Base-by-base conservation (phyloP, 495 filamentous ascomycete genomes). In the Hypoxylon cercidicola region DNA sequence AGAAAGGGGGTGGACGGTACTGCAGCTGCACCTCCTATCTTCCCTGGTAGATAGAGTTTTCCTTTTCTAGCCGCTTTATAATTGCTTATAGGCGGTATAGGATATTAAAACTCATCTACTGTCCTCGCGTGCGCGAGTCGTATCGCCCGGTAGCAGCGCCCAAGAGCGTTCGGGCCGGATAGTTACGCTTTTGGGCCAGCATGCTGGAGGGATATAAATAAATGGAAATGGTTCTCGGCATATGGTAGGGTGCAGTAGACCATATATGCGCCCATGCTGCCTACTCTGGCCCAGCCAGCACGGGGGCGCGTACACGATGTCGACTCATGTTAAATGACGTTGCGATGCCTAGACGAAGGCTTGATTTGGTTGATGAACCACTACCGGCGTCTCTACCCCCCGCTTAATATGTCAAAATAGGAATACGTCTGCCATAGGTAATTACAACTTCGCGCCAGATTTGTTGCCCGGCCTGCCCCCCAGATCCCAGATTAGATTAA, bases 381-480 rank as follows among this genome's bases (percentile, higher is more conserved):
- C 54, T 68, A 68, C 64, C 64, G 64, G 62, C n/a, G 39, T 21
- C 15, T 57, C n/a, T 45, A 28, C 37, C 53, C 64, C 64, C 64
- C 64, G 58, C 64, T 68, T 62, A 68, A 68, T 68, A 68, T 68
- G 64, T 68, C 64, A 50, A 28, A 68, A 58, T 48, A 62, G 64
- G 64, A 55, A 59, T 61, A 35, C 13, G 34, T 62, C 58, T 35
- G 54, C 16, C 20, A 57, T 44, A 68, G 59, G 19, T 54, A 68
- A 68, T 68, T 68, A 59, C 48, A 32, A 59, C 64, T 18, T 68
- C 59, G 37, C 54, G 55, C 37, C 49, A 55, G 59, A 68, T 68
- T 68, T 68, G 64, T 44, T 48, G 59, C 53, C 58, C 48, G 41
- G 54, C 49, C 28, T 62, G 37, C 30, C 48, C 44, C 53, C 20